These are phyloP conservation scores for Aspergillus leporis DNA, from an alignment of 495 filamentous ascomycete genomes.

Conservation along the genomic window DNA sequence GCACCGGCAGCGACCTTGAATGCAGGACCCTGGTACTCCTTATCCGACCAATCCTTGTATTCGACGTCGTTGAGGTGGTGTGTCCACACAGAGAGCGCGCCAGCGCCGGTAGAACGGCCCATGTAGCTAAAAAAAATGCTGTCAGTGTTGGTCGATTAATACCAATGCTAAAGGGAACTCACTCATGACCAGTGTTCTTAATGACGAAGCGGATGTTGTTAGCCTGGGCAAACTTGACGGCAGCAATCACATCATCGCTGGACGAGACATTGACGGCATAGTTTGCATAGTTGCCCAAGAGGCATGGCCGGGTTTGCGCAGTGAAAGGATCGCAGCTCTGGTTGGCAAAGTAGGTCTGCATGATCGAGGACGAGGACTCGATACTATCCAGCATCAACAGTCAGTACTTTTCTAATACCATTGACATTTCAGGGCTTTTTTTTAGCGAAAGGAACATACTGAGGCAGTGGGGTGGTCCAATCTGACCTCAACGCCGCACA, in stretches of 20 bases:
- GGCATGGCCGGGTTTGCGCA: constrained; percentile 46
- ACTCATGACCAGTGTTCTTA: constrained; percentile 63
- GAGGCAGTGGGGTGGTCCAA: constrained; percentile 33
- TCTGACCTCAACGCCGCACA: constrained; percentile 31
- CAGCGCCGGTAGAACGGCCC: constrained; percentile 60
- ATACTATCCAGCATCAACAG: background rate
- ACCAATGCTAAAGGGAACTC: constrained; percentile 10
- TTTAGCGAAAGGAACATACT: constrained; percentile 26
- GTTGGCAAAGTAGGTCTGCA: constrained; percentile 46
- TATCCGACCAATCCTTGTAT: constrained; percentile 38
- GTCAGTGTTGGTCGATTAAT: background rate
- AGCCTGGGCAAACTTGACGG: constrained; percentile 53
- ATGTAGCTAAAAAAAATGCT: constrained; percentile 39
- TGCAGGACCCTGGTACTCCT: constrained; percentile 50
- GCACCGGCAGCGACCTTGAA: constrained; percentile 59
- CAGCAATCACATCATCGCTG: constrained; percentile 32
- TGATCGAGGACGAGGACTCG: constrained; percentile 41
- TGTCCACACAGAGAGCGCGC: constrained; percentile 58
- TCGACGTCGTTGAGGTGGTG: constrained; percentile 54
- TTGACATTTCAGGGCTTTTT: background rate
- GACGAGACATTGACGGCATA: constrained; percentile 52
- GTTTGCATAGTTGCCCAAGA: constrained; percentile 56
- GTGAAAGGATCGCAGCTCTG: constrained; percentile 59
- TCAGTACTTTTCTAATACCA: background rate
- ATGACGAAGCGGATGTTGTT: constrained; percentile 65